Conservation (phyloP, 306 rosid genomes). For the Sindora glabra region DNA sequence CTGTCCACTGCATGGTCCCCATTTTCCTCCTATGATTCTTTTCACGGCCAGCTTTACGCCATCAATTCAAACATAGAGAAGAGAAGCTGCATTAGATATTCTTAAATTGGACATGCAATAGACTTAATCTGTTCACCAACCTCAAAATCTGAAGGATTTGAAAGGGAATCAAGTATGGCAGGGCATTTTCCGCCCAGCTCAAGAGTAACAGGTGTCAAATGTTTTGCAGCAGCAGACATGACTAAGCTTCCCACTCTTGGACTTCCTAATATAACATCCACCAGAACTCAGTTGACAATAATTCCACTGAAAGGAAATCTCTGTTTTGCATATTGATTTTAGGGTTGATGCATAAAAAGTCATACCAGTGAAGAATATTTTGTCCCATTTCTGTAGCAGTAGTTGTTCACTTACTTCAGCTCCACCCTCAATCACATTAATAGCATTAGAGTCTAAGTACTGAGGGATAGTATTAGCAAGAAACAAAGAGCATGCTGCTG, state of each 20-base stretch:
- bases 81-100: not conserved
- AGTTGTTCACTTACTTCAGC: slow-evolving; percentile 37
- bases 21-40: slow-evolving; percentile 75
- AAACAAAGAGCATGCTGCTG: slow-evolving; percentile 63
- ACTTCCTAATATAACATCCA: slow-evolving; percentile 49
- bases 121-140: slow-evolving; percentile 20
- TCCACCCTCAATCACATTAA: slow-evolving; percentile 74
- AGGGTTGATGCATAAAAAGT: slow-evolving; percentile 35
- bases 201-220: slow-evolving; percentile 80
- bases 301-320: too few species aligned
- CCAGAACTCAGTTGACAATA: not conserved
- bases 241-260: slow-evolving; percentile 45
- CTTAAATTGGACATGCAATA: not conserved
- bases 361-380: slow-evolving; percentile 92
- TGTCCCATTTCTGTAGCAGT: slow-evolving; percentile 68
- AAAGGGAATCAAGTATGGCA: slow-evolving; percentile 59
- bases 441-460: slow-evolving; percentile 59
- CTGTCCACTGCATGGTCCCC: slow-evolving; percentile 89
- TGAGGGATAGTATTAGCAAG: slow-evolving; percentile 58
- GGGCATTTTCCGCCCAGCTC: slow-evolving; percentile 99
- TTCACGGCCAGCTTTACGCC: slow-evolving; percentile 52
- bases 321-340: too few species aligned
- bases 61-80: not conserved
- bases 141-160: slow-evolving; percentile 53
- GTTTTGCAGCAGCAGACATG: slow-evolving; percentile 82